These are phyloP conservation scores for Aspergillus fumigatiaffinis DNA, from an alignment of 2,329 filamentous ascomycete genomes.

Conservation along the genomic window DNA sequence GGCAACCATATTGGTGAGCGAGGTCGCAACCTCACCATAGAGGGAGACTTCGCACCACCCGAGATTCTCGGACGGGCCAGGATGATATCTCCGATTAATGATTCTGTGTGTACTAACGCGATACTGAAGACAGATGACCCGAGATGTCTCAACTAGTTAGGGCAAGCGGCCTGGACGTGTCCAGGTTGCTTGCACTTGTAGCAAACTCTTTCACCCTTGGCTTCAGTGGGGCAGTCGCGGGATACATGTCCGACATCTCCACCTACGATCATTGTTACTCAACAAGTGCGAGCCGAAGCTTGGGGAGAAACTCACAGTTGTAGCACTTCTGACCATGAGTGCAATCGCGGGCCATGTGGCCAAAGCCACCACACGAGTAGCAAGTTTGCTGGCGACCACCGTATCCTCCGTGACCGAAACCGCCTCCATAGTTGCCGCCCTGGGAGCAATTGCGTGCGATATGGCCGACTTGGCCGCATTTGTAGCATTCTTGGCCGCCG, in stretches of 20 bases:
- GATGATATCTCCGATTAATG: constrained; percentile 9
- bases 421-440: constrained; percentile 48
- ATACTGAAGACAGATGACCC: constrained; percentile 24
- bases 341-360: constrained; percentile 97
- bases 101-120: constrained; percentile 18
- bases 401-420: constrained; percentile 44
- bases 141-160: constrained; percentile 56
- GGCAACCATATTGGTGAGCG: constrained; percentile 18
- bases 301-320: constrained; percentile 67
- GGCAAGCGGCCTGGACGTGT: constrained; percentile 92
- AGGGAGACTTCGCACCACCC: constrained; percentile 27
- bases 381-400: constrained; percentile 72
- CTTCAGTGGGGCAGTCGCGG: constrained; percentile 93
- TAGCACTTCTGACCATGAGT: constrained; percentile 99
- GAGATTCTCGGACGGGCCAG: constrained; percentile 13
- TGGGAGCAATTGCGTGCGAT: constrained; percentile 70
- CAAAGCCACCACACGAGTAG: constrained; percentile 96
- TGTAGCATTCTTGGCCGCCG: constrained; percentile 79
- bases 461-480: constrained; percentile 95
- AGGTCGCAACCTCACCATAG: constrained; percentile 15
- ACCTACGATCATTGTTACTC: constrained; percentile 40
- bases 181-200: constrained; percentile 90
- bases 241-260: constrained; percentile 91
- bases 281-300: neutral
- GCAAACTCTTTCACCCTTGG: constrained; percentile 88